Base-by-base conservation (phyloP, 805 yeast genomes). In the Torulaspora microellipsoides region DNA sequence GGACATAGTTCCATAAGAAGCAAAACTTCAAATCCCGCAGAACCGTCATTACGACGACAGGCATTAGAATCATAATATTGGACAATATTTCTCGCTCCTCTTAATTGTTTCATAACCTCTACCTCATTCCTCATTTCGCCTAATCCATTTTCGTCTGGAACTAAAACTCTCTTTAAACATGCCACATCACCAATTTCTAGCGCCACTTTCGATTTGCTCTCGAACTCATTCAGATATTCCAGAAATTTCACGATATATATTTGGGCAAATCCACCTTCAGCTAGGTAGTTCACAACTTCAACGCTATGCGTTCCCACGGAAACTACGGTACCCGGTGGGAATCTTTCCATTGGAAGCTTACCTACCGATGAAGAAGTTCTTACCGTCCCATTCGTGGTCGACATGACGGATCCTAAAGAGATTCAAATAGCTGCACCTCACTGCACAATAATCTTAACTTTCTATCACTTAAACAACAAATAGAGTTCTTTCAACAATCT, bases 1-100 rank as follows among this genome's bases (percentile, higher is more conserved):
- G 95, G 83, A 62, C 99, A 91, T 55, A 83, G 77, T 64, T 91
- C 99, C 98, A 91, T 93, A 51, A 91, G 71, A 34, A 91, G 78
- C 43, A 91, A 71, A 8, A 93, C 97, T 66, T 91, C 98, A 62
- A 87, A 93, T 0, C 78, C 78, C 8, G 63, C 62, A 25, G 57
- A 51, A 10, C 67, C 67, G 25, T 67, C 66, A 2, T 42, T 48
- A 13, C 57, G 53, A 43, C 86, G 69, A 34, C 83, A 79, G 1
- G 95, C 93, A 58, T 83, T 82, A 2, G 90, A 83, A 59, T 85
- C 95, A 54, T 73, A 82, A 56, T 83, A 83, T 46, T 72, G 73
- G 25, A 85, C 93, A 40, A 83, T 78, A 51, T 76, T 73, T 23
- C 78, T 67, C 34, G 80, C 76, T 12, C 73, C 70, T 15, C 76